A percentile compares a stretch with the other conserved stretches of the same genome.
These are phyloP conservation scores for Chlorella vulgaris DNA, from an alignment of 139 green algal genomes.

Conservation along the genomic window DNA sequence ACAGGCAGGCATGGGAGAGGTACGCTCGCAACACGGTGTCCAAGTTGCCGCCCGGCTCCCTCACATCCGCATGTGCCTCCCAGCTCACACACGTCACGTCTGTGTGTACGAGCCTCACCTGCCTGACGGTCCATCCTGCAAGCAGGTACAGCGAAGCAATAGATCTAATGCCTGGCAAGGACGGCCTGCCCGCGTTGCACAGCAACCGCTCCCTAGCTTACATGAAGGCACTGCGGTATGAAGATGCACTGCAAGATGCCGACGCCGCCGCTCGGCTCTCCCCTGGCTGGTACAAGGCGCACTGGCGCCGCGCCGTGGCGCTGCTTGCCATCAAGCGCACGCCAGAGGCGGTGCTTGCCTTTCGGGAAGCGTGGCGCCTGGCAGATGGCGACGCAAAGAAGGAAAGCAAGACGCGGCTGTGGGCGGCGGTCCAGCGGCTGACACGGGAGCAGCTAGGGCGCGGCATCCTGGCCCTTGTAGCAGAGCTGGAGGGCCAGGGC, in stretches of 20 bases:
- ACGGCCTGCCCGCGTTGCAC: conserved; percentile 17
- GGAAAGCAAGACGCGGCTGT: conserved; percentile 43
- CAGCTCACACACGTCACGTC: too few relatives aligned
- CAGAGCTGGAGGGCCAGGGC: conserved; percentile 9
- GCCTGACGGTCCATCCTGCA: neutral
- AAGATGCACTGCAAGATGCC: conserved; percentile 50
- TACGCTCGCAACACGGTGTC: neutral
- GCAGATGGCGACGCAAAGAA: neutral
- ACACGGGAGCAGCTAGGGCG: conserved; percentile 47
- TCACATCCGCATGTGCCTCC: too few relatives aligned
- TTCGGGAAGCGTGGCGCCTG: conserved; percentile 29
- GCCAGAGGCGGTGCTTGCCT: conserved; percentile 44
- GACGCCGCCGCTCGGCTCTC: conserved; percentile 9
- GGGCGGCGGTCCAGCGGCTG: conserved; percentile 39
- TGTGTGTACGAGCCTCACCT: too few relatives aligned
- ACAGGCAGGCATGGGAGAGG: conserved; percentile 35
- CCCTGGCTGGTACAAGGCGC: conserved; percentile 49
- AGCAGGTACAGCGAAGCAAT: conserved; percentile 46
- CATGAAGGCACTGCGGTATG: conserved; percentile 28
- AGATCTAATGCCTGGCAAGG: neutral
- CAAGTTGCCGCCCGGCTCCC: neutral
- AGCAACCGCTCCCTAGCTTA: conserved; percentile 53
- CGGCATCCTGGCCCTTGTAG: conserved; percentile 36
- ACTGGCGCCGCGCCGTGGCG: conserved; percentile 47
- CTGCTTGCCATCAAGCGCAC: conserved; percentile 42